phyloP scores from a whole-genome alignment of 2,329 filamentous ascomycete species.

The Moelleriella libera region DNA sequence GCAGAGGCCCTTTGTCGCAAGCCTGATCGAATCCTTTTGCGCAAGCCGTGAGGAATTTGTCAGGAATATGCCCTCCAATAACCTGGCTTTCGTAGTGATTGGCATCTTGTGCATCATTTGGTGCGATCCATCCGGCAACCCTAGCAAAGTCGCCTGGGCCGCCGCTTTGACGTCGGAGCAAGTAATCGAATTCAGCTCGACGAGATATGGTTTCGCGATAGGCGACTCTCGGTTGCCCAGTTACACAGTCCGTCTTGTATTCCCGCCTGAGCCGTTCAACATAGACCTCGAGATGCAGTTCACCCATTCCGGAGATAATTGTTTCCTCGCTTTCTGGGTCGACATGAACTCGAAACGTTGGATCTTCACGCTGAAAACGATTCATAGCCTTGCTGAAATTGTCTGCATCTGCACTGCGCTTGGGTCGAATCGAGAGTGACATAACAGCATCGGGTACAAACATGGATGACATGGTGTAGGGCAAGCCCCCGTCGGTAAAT shows the following conservation, averaged over 20 bases:
- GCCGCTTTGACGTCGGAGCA: slow-evolving; percentile 89
- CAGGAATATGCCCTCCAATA: slow-evolving; percentile 77
- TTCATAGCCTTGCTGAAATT: slow-evolving; percentile 99
- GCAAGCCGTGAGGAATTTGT: slow-evolving; percentile 91
- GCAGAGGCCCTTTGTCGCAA: slow-evolving; percentile 74
- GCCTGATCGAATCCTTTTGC: slow-evolving; percentile 83
- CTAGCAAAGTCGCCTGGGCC: slow-evolving; percentile 92
- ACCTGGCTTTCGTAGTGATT: slow-evolving; percentile 84
- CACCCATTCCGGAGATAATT: slow-evolving; percentile 97
- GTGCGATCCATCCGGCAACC: slow-evolving; percentile 85
- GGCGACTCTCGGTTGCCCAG: slow-evolving; percentile 91
- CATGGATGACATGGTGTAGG: slow-evolving; percentile 97
- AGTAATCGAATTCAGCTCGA: slow-evolving; percentile 75
- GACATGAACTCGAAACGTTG: slow-evolving; percentile 89
- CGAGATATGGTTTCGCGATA: slow-evolving; percentile 88
- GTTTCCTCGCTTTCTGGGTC: slow-evolving; percentile 90
- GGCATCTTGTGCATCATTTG: slow-evolving; percentile 54
- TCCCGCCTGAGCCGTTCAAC: slow-evolving; percentile 93
- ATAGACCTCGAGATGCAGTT: slow-evolving; percentile 93
- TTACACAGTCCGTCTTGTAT: slow-evolving; percentile 90
- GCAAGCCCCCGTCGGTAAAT: slow-evolving; percentile 85
- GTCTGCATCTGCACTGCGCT: slow-evolving; percentile 77
- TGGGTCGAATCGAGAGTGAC: slow-evolving; percentile 92
- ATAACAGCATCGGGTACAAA: slow-evolving; percentile 96
- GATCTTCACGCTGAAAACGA: slow-evolving; percentile 95